Evolutionary conservation across 2,329 filamentous ascomycete species (phyloP).

Genomic region (Pseudonectria foliicola): DNA sequence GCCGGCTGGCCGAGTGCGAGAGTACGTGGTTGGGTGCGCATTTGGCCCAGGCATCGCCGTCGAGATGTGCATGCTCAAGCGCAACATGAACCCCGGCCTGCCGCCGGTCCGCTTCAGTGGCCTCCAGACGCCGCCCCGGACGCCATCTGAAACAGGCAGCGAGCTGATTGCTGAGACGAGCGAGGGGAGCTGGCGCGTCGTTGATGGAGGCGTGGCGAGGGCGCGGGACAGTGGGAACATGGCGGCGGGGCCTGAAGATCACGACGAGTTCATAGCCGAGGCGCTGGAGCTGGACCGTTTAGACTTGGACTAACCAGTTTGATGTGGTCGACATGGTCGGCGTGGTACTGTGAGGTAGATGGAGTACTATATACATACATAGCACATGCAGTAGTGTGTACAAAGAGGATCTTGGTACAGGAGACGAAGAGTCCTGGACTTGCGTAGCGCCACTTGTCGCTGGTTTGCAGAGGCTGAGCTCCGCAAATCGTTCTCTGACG

Average conservation of each 20-base stretch:
- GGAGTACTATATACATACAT: no score
- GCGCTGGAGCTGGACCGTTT: constrained; percentile 18
- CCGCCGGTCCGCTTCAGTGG: constrained; percentile 28
- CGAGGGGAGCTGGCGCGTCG: constrained; percentile 10
- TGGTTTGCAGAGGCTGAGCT: not conserved
- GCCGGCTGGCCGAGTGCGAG: constrained; percentile 39
- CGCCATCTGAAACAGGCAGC: constrained; percentile 47
- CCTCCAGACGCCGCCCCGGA: constrained; percentile 45
- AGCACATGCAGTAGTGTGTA: no score
- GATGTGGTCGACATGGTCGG: no score
- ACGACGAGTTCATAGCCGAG: constrained; percentile 14
- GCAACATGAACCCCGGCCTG: constrained; percentile 21
- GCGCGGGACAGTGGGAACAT: constrained; percentile 6
- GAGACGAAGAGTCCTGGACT: no score
- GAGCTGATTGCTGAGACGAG: constrained; percentile 34
- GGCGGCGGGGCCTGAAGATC: constrained; percentile 3
- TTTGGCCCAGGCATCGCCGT: constrained; percentile 64
- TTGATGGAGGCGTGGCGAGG: constrained; percentile 9
- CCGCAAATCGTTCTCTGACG: not conserved
- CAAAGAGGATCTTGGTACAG: not conserved
- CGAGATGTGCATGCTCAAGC: constrained; percentile 60
- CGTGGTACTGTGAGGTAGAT: no score
- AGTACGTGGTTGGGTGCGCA: constrained; percentile 59
- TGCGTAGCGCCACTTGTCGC: not conserved
- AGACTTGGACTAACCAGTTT: constrained; percentile 20